Conservation (phyloP, 768 basidiomycete genomes). For the Royoungia palumana region DNA sequence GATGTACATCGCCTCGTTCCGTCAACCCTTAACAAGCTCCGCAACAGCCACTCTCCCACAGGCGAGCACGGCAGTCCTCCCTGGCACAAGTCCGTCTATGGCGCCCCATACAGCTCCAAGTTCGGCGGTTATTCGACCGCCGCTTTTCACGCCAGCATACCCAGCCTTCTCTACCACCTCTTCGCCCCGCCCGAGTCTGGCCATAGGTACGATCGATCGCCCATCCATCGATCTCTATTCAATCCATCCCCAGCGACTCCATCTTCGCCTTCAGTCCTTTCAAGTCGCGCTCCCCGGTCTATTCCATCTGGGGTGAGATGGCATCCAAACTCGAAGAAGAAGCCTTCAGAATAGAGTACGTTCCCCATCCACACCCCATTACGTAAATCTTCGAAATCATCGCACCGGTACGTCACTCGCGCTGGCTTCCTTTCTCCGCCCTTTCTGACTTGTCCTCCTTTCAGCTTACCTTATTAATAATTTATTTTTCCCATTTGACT, state of each 20-base stretch:
- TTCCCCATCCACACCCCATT: constrained; percentile 35
- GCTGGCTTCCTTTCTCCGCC: constrained; percentile 14
- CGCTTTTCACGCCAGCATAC: constrained; percentile 57
- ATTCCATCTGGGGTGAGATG: constrained; percentile 71
- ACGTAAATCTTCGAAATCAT: constrained; percentile 27
- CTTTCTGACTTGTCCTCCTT: constrained; percentile 21
- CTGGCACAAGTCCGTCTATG: constrained; percentile 26
- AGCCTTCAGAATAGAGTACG: constrained; percentile 78
- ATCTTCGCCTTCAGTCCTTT: constrained; percentile 28
- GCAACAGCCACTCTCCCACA: constrained; percentile 29
- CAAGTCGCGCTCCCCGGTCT: constrained; percentile 44
- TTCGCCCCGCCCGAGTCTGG: constrained; percentile 71
- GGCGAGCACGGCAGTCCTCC: constrained; percentile 25
- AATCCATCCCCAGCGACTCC: constrained; percentile 37
- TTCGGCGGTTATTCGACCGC: constrained; percentile 43
- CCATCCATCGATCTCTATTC: constrained; percentile 14
- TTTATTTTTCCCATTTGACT: constrained; percentile 8
- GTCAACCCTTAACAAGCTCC: constrained; percentile 25
- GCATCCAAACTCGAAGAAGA: constrained; percentile 72
- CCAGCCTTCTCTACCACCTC: constrained; percentile 66
- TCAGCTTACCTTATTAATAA: constrained; percentile 27
- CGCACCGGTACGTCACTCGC: constrained; percentile 23
- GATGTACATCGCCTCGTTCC: constrained; percentile 24
- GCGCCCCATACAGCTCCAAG: constrained; percentile 30
- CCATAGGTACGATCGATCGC: constrained; percentile 31